Base-by-base conservation (phyloP, 306 rosid genomes). In the Citrullus amarus region DNA sequence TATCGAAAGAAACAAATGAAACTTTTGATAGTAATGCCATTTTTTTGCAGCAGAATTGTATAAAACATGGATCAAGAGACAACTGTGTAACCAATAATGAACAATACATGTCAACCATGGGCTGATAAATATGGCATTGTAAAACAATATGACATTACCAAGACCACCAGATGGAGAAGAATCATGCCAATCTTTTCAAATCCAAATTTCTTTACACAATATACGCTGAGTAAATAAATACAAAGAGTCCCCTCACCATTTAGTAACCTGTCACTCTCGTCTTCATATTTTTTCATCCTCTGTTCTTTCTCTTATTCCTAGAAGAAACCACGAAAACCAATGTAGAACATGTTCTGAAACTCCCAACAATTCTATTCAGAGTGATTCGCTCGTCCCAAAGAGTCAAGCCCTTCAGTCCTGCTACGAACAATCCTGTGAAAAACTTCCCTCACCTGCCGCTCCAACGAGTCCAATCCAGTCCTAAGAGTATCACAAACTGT, bases 391-490 rank as follows among this genome's bases (percentile, higher is more conserved):
- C 87, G 85, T 32, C 87, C 91, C 39, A 87, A 79, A 61, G 89
- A 85, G 51, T 88, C 93, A 61, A 90, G 88, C 79, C 97, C 98
- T 39, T 93, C 97, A 1, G 89, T 90, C 55, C 96, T 76, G 87
- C 91, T 80, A 3, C 93, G 85, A 53, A 94, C 96, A 76, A 94
- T 87, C 60, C 89, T 84, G 61, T 86, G 98, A 59, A 94, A 94
- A 15, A 89, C 95, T 55, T 92, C 95, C 56, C 97, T 90, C n/a
- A 94, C 93, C 84, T 90, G 96, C 58, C 87, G 83, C 28, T 92
- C 97, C 83, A 92, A 75, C 2, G 98, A 91, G 79, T 92, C 91
- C 84, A 94, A 71, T 7, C 98, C 97, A 73, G 84, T 84, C 80
- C 84, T 90, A 39, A 94, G 53, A 3, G 79, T 82, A 46, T 86